A percentile compares a stretch with the other conserved stretches of the same genome.
Conservation (phyloP, 768 basidiomycete genomes). For the Rubroboletus pulcherrimus region DNA sequence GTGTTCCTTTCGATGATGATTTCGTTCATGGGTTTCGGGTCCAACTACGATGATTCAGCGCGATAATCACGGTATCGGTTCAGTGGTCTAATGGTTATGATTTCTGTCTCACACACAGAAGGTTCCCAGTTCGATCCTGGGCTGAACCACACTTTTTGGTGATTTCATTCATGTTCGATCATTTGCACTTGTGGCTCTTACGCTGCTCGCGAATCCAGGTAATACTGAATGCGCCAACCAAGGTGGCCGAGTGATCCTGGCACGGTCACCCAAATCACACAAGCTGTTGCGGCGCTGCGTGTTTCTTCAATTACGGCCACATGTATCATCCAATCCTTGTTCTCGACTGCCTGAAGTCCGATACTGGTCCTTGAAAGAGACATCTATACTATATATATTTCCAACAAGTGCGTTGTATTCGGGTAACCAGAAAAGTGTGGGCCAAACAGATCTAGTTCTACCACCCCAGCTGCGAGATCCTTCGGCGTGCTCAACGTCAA, state of each 20-base stretch:
- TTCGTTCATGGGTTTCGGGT: background rate
- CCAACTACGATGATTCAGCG: background rate
- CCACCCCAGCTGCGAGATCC: background rate
- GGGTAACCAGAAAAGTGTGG: background rate
- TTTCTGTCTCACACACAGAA: conserved; percentile 50
- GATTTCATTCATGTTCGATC: too few species aligned
- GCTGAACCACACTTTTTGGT: conserved; percentile 31
- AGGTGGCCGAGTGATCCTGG: background rate
- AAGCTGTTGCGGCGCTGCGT: background rate
- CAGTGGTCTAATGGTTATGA: conserved; percentile 48
- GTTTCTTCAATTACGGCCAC: background rate
- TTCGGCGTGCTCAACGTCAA: background rate
- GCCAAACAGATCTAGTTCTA: background rate
- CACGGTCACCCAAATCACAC: background rate
- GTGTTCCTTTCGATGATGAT: background rate
- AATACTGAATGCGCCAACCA: background rate
- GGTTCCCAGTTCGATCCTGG: conserved; percentile 47
- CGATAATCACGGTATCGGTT: conserved; percentile 12
- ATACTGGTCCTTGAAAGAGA: background rate
- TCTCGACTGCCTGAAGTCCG: background rate
- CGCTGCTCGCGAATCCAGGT: background rate
- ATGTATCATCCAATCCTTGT: too few species aligned
- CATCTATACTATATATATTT: background rate
- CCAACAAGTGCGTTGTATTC: background rate
- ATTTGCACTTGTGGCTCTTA: background rate